These are phyloP conservation scores for Podospora appendiculata DNA, from an alignment of 495 filamentous ascomycete species.

Conservation along the genomic window DNA sequence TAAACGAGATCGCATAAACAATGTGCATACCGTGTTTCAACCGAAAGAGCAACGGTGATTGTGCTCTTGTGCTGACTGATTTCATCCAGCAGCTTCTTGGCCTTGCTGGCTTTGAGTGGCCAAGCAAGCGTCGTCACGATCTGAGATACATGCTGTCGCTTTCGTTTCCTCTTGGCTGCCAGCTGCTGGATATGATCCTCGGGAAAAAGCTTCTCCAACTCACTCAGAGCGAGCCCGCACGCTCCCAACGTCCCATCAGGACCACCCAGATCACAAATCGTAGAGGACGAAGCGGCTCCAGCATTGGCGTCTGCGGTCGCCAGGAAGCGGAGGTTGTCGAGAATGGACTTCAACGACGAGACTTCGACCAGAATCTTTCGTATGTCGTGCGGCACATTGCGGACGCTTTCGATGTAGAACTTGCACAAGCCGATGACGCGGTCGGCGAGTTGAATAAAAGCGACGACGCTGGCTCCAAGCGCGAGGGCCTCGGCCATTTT, in stretches of 20 bases:
- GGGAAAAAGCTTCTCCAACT: neutral
- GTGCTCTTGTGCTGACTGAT: constrained; percentile 8
- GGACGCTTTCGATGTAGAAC: neutral
- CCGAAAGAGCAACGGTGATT: constrained; percentile 5
- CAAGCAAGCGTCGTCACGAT: constrained; percentile 4
- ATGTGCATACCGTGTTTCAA: neutral
- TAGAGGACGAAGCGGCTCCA: no score
- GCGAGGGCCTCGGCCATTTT: neutral
- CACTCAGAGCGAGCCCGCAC: neutral
- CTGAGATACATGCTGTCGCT: neutral
- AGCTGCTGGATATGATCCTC: neutral
- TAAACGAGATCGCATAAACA: no score
- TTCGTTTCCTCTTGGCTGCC: neutral
- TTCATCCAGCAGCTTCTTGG: constrained; percentile 6
- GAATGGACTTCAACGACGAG: neutral
- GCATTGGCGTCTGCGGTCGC: no score
- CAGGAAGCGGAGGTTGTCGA: neutral
- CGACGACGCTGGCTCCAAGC: neutral
- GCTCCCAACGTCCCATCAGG: neutral
- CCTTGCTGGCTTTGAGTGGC: constrained; percentile 5
- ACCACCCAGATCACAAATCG: neutral
- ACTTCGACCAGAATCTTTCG: neutral
- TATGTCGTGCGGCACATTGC: neutral
- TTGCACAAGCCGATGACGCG: neutral
- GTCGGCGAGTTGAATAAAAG: neutral